Conservation (phyloP, 1,284 basidiomycete species). For the Golubevia pallescens region DNA sequence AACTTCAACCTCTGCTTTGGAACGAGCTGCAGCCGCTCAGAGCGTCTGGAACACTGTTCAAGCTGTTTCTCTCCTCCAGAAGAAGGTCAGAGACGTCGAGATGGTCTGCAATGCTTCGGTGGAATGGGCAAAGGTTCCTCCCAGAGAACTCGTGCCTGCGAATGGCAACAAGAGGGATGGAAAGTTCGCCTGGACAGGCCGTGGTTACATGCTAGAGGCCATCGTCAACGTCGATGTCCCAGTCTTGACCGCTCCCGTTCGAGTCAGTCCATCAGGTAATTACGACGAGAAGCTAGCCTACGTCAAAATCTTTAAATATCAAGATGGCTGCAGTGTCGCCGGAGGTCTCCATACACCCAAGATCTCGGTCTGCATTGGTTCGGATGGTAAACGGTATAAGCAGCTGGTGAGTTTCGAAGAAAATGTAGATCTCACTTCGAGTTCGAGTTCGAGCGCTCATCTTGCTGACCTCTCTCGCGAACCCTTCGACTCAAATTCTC, state of each 20-base stretch:
- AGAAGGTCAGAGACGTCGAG: constrained; percentile 72
- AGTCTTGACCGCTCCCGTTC: constrained; percentile 76
- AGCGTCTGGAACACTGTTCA: constrained; percentile 74
- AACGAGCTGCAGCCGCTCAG: constrained; percentile 74
- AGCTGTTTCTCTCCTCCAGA: constrained; percentile 64
- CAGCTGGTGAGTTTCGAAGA: constrained; percentile 74
- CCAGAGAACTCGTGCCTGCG: constrained; percentile 64
- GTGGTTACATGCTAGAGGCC: no score
- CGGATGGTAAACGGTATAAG: constrained; percentile 74
- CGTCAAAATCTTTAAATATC: constrained; percentile 72
- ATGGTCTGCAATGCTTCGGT: constrained; percentile 76
- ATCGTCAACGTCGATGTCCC: constrained; percentile 66
- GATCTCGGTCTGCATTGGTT: constrained; percentile 76
- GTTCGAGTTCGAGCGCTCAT: neutral
- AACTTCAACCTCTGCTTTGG: constrained; percentile 10
- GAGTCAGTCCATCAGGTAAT: constrained; percentile 75
- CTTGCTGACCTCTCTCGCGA: neutral
- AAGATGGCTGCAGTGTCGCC: constrained; percentile 70
- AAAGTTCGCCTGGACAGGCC: no score
- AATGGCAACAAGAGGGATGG: constrained; percentile 13
- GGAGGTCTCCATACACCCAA: constrained; percentile 87
- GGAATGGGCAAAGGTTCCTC: constrained; percentile 77
- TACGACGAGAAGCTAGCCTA: constrained; percentile 72
- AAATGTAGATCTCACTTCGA: constrained; percentile 3
- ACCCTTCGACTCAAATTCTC: neutral